Base-by-base conservation (phyloP, 306 rosid species). In the Styphnolobium japonicum region DNA sequence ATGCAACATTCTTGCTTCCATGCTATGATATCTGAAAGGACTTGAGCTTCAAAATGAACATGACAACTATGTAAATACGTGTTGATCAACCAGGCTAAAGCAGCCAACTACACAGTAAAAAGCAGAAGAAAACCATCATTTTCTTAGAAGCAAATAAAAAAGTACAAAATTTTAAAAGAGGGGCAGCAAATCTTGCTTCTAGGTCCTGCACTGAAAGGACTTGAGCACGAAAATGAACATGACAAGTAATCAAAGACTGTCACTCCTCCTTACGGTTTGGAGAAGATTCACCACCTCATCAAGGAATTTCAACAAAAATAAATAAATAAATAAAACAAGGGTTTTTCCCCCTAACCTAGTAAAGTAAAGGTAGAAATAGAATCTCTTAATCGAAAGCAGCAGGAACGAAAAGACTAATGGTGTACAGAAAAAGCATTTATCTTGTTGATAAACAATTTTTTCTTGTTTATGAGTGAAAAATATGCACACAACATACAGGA, bases 151-250 rank as follows among this genome's bases (percentile, higher is more conserved):
- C 42, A 21, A 71, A 9, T 1, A 18, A 60, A 43, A 61, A 12
- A 31, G 79, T 52, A 64, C 69, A 65, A 29, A 46, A 42, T 21
- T 60, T 51, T 10, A 57, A 76, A 67, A 58, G 67, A 39, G 48
- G 31, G 34, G 29, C 29, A 56, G 40, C 23, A 43, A 14, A 45
- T 65, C 27, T 42, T 34, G 18, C 43, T 79, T 70, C 74, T 66
- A 49, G 65, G 65, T 74, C 29, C 81, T 74, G 66, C 58, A 61
- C 18, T 33, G 78, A 84, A 42, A 75, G 46, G 85, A 81, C 85
- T 52, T 46, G 77, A 58, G 81, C 7, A 58, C 9, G 0, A 57
- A 75, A 75, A 46, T 67, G 49, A 74, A 40, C 27, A 57, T 73
- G 85, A 67, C 81, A 67, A 67, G 85, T 56, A 55, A 81, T 71